Evolutionary conservation across 305 asterid species (phyloP).

Genomic region (Fraxinus dipetala): DNA sequence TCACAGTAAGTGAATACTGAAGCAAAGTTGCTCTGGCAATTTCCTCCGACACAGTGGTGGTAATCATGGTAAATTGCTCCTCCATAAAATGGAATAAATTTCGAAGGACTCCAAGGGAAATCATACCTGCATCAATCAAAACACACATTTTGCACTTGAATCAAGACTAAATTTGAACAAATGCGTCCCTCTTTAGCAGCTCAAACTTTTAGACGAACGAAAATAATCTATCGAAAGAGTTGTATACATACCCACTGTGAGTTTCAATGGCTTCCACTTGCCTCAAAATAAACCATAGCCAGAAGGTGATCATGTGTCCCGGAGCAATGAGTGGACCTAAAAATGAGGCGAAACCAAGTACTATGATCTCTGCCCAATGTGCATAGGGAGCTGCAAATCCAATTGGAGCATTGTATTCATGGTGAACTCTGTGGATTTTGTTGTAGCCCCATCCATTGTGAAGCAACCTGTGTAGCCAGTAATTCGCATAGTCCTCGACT

Average conservation of each 20-base stretch:
- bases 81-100: slow-evolving; percentile 69
- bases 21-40: slow-evolving; percentile 71
- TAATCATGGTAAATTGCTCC: slow-evolving; percentile 74
- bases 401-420: slow-evolving; percentile 68
- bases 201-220: background rate
- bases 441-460: slow-evolving; percentile 66
- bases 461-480: slow-evolving; percentile 73
- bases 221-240: background rate
- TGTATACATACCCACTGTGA: slow-evolving; percentile 47
- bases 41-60: slow-evolving; percentile 70
- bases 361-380: slow-evolving; percentile 70
- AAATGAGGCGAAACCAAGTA: slow-evolving; percentile 64
- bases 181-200: background rate
- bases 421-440: slow-evolving; percentile 68
- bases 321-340: slow-evolving; percentile 25
- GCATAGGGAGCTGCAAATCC: slow-evolving; percentile 80
- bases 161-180: background rate
- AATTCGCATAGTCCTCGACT: slow-evolving; percentile 67
- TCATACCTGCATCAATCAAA: slow-evolving; percentile 49
- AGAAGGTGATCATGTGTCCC: slow-evolving; percentile 57
- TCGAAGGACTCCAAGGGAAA: slow-evolving; percentile 74
- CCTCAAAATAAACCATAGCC: slow-evolving; percentile 66
- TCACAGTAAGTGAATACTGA: slow-evolving; percentile 83
- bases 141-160: background rate
- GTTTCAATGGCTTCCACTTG: slow-evolving; percentile 74